A percentile compares a stretch with the other conserved stretches of the same genome.
These are phyloP conservation scores for Thermomyces lanuginosus DNA, from an alignment of 2,329 filamentous ascomycete genomes.

Conservation along the genomic window DNA sequence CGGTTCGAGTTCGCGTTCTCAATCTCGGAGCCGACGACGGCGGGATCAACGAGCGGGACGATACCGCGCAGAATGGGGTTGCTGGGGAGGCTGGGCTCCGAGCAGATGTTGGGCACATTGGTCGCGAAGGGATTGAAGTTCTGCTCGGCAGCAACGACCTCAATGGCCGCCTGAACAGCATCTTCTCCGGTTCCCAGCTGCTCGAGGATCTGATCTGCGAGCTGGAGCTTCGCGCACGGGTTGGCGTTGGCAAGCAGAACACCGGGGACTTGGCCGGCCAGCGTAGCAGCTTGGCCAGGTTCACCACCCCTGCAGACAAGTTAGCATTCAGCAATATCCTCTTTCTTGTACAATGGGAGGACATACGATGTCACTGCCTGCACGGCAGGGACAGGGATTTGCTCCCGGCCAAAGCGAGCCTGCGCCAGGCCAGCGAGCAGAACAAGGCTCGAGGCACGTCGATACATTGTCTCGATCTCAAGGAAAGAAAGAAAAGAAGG, in stretches of 20 bases:
- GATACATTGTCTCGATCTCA: too few species aligned
- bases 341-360: too few species aligned
- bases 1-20: constrained; percentile 45
- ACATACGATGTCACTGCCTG: too few species aligned
- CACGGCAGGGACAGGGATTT: too few species aligned
- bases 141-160: constrained; percentile 51
- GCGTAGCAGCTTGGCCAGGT: constrained; percentile 45
- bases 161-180: constrained; percentile 45
- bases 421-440: too few species aligned
- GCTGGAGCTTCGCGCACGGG: constrained; percentile 49
- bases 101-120: constrained; percentile 46
- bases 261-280: constrained; percentile 45
- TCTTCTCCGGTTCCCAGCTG: constrained; percentile 43
- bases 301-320: too few species aligned
- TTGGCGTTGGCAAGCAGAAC: constrained; percentile 49
- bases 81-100: constrained; percentile 44
- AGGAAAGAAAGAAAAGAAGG: too few species aligned
- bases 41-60: constrained; percentile 50
- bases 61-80: constrained; percentile 48
- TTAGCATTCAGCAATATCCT: too few species aligned
- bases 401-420: too few species aligned
- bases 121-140: constrained; percentile 55
- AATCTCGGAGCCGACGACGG: constrained; percentile 38
- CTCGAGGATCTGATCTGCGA: constrained; percentile 48
- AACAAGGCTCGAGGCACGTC: too few species aligned